phyloP scores from a whole-genome alignment of 805 yeast genomes.

The Yamadazyma sp. region DNA sequence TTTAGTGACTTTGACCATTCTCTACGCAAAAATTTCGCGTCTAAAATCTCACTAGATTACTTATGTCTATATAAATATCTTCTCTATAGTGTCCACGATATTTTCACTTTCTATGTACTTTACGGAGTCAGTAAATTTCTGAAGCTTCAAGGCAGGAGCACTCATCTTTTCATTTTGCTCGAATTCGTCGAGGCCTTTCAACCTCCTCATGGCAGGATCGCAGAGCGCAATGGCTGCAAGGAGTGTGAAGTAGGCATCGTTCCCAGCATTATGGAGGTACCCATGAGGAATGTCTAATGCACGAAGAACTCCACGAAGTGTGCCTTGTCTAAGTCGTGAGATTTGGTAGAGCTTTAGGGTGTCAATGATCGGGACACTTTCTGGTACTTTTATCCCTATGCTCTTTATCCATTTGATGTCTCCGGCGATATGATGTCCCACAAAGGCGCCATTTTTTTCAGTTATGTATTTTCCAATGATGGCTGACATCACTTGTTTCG shows the following conservation, averaged over 20 bases:
- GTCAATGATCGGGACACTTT: slow-evolving; percentile 36
- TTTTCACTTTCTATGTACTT: neutral
- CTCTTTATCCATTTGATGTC: slow-evolving; percentile 53
- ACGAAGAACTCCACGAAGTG: slow-evolving; percentile 47
- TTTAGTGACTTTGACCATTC: neutral
- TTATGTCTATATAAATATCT: slow-evolving; percentile 1
- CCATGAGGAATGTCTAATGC: slow-evolving; percentile 55
- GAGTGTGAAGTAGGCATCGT: slow-evolving; percentile 66
- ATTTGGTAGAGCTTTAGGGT: slow-evolving; percentile 46
- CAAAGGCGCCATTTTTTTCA: slow-evolving; percentile 35
- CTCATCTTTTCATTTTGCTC: slow-evolving; percentile 10
- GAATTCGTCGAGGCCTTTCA: slow-evolving; percentile 19
- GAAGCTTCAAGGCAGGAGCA: neutral
- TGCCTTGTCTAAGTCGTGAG: slow-evolving; percentile 42
- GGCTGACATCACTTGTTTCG: slow-evolving; percentile 39
- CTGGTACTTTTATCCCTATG: slow-evolving; percentile 50
- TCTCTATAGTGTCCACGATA: neutral
- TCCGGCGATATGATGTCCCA: slow-evolving; percentile 60
- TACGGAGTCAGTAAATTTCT: slow-evolving; percentile 13
- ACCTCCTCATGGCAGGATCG: slow-evolving; percentile 43
- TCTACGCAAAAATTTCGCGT: neutral
- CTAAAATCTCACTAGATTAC: neutral
- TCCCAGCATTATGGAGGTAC: slow-evolving; percentile 67
- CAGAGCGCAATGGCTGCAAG: slow-evolving; percentile 49
- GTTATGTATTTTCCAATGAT: slow-evolving; percentile 45